A percentile compares a stretch with the other conserved stretches of the same genome.
Evolutionary conservation across 441 rosid genomes (phyloP).

Genomic region (Raphanus hybrid): DNA sequence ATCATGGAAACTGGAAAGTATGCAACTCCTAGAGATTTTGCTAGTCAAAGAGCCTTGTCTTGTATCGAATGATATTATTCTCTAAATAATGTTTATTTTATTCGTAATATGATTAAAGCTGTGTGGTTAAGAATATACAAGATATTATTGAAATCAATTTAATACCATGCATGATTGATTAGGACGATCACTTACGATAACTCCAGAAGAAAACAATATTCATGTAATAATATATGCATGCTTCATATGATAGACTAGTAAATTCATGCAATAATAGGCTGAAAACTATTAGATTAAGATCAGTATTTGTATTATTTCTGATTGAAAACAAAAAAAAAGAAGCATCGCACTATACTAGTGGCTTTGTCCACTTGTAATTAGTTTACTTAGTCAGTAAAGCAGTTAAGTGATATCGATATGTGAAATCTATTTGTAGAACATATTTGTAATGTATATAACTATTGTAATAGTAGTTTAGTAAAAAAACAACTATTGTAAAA

Average conservation of each 20-base stretch:
- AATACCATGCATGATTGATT: slow-evolving; percentile 7
- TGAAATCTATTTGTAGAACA: slow-evolving; percentile 15
- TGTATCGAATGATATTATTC: not conserved
- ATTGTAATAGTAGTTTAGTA: not conserved
- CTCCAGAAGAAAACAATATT: not conserved
- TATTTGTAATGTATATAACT: slow-evolving; percentile 7
- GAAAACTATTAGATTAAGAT: too few relatives aligned
- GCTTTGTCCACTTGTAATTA: slow-evolving; percentile 7
- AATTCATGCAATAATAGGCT: too few relatives aligned
- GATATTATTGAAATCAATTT: not conserved
- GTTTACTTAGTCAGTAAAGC: slow-evolving; percentile 14
- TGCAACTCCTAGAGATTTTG: slow-evolving; percentile 9
- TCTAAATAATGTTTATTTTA: not conserved
- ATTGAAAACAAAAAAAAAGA: not conserved
- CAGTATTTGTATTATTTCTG: not conserved
- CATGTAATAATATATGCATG: too few relatives aligned
- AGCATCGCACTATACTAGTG: not conserved
- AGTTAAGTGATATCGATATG: slow-evolving; percentile 11
- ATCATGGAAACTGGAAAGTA: slow-evolving; percentile 26
- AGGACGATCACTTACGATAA: slow-evolving; percentile 5
- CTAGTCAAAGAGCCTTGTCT: slow-evolving; percentile 15
- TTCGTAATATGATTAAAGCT: slow-evolving; percentile 7
- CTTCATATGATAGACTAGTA: too few relatives aligned
- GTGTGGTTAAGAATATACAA: not conserved
- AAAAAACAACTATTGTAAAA: not conserved